Evolutionary conservation across 2,329 filamentous ascomycete genomes (phyloP).

Genomic region (Trichoderma endophyticum): DNA sequence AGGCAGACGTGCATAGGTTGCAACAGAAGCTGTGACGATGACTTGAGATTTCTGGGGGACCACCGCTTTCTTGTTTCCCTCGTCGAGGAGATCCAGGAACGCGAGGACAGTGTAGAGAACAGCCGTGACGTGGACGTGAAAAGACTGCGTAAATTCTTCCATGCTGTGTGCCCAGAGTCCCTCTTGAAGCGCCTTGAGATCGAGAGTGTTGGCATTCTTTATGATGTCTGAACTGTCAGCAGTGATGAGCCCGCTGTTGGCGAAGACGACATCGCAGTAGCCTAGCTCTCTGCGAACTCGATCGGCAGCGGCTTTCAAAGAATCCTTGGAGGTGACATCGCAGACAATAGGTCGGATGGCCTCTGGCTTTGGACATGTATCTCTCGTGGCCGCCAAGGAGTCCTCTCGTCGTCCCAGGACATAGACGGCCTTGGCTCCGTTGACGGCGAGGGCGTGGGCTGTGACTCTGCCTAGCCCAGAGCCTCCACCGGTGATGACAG

Average conservation of each 20-base stretch:
- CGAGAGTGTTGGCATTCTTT: background rate
- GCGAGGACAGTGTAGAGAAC: conserved; percentile 47
- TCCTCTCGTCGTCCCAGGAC: conserved; percentile 40
- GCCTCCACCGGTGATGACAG: conserved; percentile 57
- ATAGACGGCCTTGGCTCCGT: conserved; percentile 36
- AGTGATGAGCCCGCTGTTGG: conserved; percentile 52
- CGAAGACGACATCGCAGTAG: conserved; percentile 61
- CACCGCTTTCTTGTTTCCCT: conserved; percentile 40
- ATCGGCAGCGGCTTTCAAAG: conserved; percentile 58
- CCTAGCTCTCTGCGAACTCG: conserved; percentile 53
- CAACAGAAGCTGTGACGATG: conserved; percentile 59
- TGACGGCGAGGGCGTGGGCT: conserved; percentile 39
- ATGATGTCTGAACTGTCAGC: background rate
- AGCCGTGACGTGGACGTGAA: conserved; percentile 56
- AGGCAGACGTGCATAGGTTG: conserved; percentile 56
- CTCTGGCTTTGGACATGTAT: conserved; percentile 20
- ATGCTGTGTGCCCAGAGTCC: conserved; percentile 37
- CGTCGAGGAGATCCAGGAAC: conserved; percentile 56
- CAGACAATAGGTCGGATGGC: conserved; percentile 39
- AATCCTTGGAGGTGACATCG: conserved; percentile 43
- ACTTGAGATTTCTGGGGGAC: conserved; percentile 29
- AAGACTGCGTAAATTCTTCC: conserved; percentile 55
- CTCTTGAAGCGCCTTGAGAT: conserved; percentile 21
- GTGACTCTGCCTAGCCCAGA: conserved; percentile 56
- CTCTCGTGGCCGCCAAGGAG: conserved; percentile 28